A percentile compares a stretch with the other conserved stretches of the same genome.
phyloP scores from a whole-genome alignment of 257 asterid genomes.

The Solanum corneliomulleri region DNA sequence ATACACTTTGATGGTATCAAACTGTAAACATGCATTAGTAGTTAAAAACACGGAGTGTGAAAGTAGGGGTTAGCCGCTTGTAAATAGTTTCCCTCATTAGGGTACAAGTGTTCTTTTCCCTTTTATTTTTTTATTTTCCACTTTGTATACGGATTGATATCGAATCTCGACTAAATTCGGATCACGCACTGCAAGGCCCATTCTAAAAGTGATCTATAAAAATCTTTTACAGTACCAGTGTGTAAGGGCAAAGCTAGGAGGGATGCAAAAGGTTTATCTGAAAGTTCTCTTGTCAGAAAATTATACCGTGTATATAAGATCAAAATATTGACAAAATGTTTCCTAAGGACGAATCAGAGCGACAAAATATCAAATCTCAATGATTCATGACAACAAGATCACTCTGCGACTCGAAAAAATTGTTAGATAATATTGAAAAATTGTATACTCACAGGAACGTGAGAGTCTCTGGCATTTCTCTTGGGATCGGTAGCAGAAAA shows the following conservation, averaged over 20 bases:
- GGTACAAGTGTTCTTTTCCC: too few species aligned
- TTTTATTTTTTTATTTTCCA: neutral
- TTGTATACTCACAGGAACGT: slow-evolving; percentile 41
- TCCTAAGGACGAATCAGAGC: neutral
- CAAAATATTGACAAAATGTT: too few species aligned
- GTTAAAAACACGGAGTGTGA: neutral
- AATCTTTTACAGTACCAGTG: neutral
- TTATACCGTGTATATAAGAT: neutral
- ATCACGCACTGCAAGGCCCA: neutral
- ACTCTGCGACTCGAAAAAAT: accelerated
- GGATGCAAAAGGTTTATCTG: neutral
- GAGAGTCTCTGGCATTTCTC: slow-evolving; percentile 65
- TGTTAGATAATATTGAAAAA: neutral
- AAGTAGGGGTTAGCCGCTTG: neutral
- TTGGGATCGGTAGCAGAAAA: slow-evolving; percentile 72
- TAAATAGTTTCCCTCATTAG: too few species aligned
- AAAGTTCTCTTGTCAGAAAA: neutral
- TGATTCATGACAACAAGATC: neutral
- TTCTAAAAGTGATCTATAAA: neutral
- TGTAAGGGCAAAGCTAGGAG: neutral
- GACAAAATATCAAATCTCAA: neutral
- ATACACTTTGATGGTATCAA: neutral
- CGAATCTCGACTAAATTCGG: neutral
- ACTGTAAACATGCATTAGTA: too few species aligned
- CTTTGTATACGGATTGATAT: accelerated